A percentile compares a stretch with the other conserved stretches of the same genome.
Evolutionary conservation across 352 stramenopile species (phyloP).

Genomic region (Globisporangium radiosum): DNA sequence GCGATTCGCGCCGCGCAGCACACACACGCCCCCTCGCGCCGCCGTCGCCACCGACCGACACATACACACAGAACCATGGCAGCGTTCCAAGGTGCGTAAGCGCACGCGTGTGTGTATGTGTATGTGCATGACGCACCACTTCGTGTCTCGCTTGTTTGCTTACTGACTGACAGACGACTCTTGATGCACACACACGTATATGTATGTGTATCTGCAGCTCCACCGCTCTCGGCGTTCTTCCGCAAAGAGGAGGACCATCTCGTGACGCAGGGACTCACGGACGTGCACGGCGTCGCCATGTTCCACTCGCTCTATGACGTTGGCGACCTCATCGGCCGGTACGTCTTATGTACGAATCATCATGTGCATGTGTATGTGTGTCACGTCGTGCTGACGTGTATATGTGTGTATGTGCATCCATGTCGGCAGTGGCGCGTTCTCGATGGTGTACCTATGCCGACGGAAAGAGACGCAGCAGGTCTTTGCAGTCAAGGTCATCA

Average conservation of each 20-base stretch:
- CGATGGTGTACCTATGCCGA: conserved; percentile 80
- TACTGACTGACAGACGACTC: no score
- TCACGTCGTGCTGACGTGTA: not conserved
- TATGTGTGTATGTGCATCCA: not conserved
- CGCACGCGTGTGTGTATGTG: not conserved
- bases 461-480: conserved; percentile 76
- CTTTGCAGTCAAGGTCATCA: conserved; percentile 86
- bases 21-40: not conserved
- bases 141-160: no score
- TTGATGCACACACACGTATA: not conserved
- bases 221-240: conserved; percentile 84
- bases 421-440: conserved; percentile 53
- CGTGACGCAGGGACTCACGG: conserved; percentile 77
- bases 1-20: not conserved
- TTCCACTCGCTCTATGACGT: conserved; percentile 88
- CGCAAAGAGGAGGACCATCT: conserved; percentile 80
- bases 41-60: not conserved
- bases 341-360: not conserved
- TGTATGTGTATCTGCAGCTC: conserved; percentile 29
- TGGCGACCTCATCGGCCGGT: conserved; percentile 74
- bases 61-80: conserved; percentile 27
- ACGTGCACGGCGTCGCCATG: conserved; percentile 77
- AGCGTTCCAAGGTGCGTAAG: conserved; percentile 57
- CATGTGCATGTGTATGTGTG: not conserved
- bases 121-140: no score